Base-by-base conservation (phyloP, 2,329 filamentous ascomycete genomes). In the Chaetomium sp. region DNA sequence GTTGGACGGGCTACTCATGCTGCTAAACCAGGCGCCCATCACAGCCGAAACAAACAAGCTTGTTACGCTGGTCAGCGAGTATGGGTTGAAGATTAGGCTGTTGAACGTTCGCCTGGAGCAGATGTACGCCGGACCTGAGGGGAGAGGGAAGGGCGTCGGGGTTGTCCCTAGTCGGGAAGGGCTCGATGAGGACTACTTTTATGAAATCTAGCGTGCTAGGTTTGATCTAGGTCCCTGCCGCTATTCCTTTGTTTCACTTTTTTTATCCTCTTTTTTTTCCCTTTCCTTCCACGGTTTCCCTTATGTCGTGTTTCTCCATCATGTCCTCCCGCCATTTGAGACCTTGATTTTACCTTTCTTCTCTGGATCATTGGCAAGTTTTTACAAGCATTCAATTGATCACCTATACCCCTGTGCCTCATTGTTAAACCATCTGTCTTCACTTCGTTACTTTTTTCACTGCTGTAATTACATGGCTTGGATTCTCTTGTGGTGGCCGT, bases 1-100 rank as follows among this genome's bases (percentile, higher is more conserved):
- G 94, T 79, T 99, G 5, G 94, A 99, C 69, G 94, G 94, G 1
- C 74, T 99, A 61, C 79, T 97, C 55, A 95, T 99, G 91, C 78
- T 99, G 53, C 79, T 99, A 32, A 91, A 95, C 67, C 94, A 99
- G 71, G 84, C 91, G 57, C 94, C 94, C 19, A 96, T 99, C 68
- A 99, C 94, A n/a, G 84, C 91, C 2, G 92, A 97, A 73, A 97
- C 94, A 38, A 92, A 87, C 68, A 95, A 94, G 71, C 75, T 97
- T 59, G 86, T 96, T 53, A 84, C 86, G 54, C 75, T 96, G 65
- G 88, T 97, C 57, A 85, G 85, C 66, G 88, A 95, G 63, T 97
- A 96, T 68, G 91, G 94, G 4, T 75, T 97, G 60, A 95, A 95
- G 76, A 95, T 99, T 59, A 79, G 94, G 42, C 74, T 99, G 67